phyloP scores from a whole-genome alignment of 2,329 filamentous ascomycete genomes.

The Aspergillus eucalypticola region DNA sequence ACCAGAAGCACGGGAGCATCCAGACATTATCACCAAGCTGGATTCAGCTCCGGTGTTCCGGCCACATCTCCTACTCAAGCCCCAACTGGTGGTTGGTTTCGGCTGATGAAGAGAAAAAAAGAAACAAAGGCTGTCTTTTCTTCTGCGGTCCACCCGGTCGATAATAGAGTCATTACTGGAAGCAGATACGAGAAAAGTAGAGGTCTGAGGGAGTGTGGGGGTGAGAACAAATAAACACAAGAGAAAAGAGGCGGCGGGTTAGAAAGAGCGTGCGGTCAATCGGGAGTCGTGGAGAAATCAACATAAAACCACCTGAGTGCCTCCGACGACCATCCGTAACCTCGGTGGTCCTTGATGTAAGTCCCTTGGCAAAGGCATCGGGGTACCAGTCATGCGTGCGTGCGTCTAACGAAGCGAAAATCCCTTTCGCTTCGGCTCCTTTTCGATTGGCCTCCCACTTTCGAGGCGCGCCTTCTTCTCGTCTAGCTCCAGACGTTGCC shows the following conservation, averaged over 20 bases:
- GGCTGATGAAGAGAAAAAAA: conserved; percentile 22
- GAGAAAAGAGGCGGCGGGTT: conserved; percentile 25
- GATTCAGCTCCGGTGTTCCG: conserved; percentile 23
- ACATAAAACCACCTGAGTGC: conserved; percentile 24
- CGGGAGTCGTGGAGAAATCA: conserved; percentile 30
- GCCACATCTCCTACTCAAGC: conserved; percentile 27
- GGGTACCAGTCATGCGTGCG: conserved; percentile 12
- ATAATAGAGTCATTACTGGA: conserved; percentile 33
- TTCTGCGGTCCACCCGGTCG: conserved; percentile 30
- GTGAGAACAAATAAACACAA: conserved; percentile 28
- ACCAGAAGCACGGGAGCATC: conserved; percentile 22
- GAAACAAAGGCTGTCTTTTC: conserved; percentile 23
- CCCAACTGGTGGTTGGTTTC: conserved; percentile 24
- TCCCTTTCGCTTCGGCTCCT: conserved; percentile 98
- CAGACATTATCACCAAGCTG: conserved; percentile 14
- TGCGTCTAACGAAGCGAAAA: conserved; percentile 87
- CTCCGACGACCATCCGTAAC: conserved; percentile 24
- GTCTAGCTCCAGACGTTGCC: conserved; percentile 90
- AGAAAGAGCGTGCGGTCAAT: conserved; percentile 31
- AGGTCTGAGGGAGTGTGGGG: conserved; percentile 34
- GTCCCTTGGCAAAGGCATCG: conserved; percentile 15
- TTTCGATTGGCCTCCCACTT: conserved; percentile 91
- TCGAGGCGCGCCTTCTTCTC: conserved; percentile 98
- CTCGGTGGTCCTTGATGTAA: conserved; percentile 20
- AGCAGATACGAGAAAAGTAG: conserved; percentile 31